phyloP scores from a whole-genome alignment of 495 filamentous ascomycete genomes.

The Neohortaea acidophila region DNA sequence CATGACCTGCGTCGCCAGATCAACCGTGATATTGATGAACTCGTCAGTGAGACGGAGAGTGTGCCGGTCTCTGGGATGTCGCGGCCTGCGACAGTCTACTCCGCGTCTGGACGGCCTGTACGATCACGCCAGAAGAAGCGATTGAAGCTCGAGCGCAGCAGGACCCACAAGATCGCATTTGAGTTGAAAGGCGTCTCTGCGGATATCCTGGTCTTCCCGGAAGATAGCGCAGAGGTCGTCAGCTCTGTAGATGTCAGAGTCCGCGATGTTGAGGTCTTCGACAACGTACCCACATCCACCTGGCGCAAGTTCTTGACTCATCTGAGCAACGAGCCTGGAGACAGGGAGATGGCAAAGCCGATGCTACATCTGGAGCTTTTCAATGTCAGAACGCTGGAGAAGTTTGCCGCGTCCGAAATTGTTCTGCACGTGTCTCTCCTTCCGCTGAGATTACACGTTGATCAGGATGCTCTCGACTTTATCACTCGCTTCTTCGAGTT shows the following conservation, averaged over 20 bases:
- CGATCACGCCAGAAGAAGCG: conserved; percentile 34
- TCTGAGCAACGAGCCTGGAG: conserved; percentile 61
- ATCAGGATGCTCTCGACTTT: conserved; percentile 96
- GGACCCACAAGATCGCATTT: conserved; percentile 87
- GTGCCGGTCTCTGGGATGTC: conserved; percentile 22
- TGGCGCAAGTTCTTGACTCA: conserved; percentile 98
- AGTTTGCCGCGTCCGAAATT: conserved; percentile 77
- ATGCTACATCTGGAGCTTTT: conserved; percentile 84
- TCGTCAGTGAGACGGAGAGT: conserved; percentile 51
- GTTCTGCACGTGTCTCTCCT: conserved; percentile 67
- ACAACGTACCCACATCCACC: conserved; percentile 86
- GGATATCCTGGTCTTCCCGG: conserved; percentile 72
- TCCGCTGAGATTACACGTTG: conserved; percentile 83
- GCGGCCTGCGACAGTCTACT: conserved; percentile 40
- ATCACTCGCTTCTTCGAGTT: conserved; percentile 96
- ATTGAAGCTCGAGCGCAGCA: conserved; percentile 68
- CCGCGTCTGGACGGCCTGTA: conserved; percentile 34
- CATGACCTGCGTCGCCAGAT: conserved; percentile 65
- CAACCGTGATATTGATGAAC: conserved; percentile 74
- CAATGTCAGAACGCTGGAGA: conserved; percentile 69
- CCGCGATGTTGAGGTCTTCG: conserved; percentile 74
- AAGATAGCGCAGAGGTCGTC: conserved; percentile 60
- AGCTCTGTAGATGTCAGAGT: conserved; percentile 74
- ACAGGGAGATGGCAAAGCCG: conserved; percentile 64
- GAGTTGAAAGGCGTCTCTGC: conserved; percentile 75